Evolutionary conservation across 164 flowering plant species (phyloP).

Genomic region (Sedum album): DNA sequence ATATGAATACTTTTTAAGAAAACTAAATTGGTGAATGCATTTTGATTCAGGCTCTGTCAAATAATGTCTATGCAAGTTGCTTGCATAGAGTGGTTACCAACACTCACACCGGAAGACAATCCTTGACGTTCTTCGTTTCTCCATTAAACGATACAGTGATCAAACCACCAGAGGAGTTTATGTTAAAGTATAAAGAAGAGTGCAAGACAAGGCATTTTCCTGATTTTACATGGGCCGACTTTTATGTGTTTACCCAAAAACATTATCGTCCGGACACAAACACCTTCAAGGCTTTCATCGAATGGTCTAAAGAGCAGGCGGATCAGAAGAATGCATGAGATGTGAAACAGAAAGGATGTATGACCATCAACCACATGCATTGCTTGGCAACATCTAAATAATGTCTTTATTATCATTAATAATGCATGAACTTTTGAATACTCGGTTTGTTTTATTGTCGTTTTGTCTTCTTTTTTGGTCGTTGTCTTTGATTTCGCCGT

Average conservation of each 20-base stretch:
- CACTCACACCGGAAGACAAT: neutral
- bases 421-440: too few relatives aligned
- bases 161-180: neutral
- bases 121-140: neutral
- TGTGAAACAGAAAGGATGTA: too few relatives aligned
- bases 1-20: too few relatives aligned
- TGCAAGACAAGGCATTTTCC: slow-evolving; percentile 3
- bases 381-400: too few relatives aligned
- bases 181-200: neutral
- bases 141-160: neutral
- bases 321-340: neutral
- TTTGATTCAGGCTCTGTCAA: neutral
- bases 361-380: neutral
- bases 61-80: neutral
- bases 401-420: too few relatives aligned
- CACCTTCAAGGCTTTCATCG: slow-evolving; percentile 4
- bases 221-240: neutral
- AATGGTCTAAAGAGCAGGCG: neutral
- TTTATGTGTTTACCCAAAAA: neutral
- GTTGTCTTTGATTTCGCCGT: too few relatives aligned
- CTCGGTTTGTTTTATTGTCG: too few relatives aligned
- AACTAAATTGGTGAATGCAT: neutral
- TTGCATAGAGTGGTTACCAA: slow-evolving; percentile 3
- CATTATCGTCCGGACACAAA: neutral
- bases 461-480: too few relatives aligned